Percentiles rank a stretch among this genome's conserved stretches.
These are phyloP conservation scores for Neonectria neomacrospora DNA, from an alignment of 2,329 filamentous ascomycete genomes.

Conservation along the genomic window DNA sequence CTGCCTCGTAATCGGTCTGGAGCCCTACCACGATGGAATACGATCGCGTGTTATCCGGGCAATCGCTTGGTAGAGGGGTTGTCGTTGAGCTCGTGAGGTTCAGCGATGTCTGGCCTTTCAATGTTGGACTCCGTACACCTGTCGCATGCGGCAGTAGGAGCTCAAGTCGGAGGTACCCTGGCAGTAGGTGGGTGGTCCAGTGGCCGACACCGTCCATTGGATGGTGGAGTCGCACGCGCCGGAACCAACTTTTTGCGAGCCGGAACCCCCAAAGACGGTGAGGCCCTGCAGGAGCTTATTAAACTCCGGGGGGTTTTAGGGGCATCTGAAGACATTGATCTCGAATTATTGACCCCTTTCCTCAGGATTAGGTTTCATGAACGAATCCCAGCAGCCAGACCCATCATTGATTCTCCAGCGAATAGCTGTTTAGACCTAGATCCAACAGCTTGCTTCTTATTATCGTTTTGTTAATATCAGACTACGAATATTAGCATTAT, in stretches of 20 bases:
- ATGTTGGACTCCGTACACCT: slow-evolving; percentile 43
- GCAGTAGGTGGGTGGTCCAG: slow-evolving; percentile 25
- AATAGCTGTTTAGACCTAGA: neutral
- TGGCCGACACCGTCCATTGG: slow-evolving; percentile 22
- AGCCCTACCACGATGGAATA: slow-evolving; percentile 9
- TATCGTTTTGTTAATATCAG: neutral
- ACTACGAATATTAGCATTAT: neutral
- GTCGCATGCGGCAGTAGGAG: slow-evolving; percentile 45
- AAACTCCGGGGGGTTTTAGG: slow-evolving; percentile 10
- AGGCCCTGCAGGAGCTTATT: slow-evolving; percentile 4
- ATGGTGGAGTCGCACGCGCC: slow-evolving; percentile 36
- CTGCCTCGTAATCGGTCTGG: slow-evolving; percentile 20
- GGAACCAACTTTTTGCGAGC: slow-evolving; percentile 47
- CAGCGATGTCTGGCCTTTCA: slow-evolving; percentile 23
- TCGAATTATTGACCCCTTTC: neutral
- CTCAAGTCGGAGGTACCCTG: slow-evolving; percentile 35
- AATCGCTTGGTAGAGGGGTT: slow-evolving; percentile 17
- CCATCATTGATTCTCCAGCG: neutral
- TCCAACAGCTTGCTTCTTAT: neutral
- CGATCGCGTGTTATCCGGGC: slow-evolving; percentile 31
- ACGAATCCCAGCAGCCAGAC: neutral
- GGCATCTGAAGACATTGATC: neutral
- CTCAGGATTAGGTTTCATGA: neutral
- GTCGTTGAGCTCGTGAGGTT: slow-evolving; percentile 19
- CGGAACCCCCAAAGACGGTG: slow-evolving; percentile 27